Evolutionary conservation across 768 basidiomycete genomes (phyloP).

Genomic region (Xerocomus spinulosus): DNA sequence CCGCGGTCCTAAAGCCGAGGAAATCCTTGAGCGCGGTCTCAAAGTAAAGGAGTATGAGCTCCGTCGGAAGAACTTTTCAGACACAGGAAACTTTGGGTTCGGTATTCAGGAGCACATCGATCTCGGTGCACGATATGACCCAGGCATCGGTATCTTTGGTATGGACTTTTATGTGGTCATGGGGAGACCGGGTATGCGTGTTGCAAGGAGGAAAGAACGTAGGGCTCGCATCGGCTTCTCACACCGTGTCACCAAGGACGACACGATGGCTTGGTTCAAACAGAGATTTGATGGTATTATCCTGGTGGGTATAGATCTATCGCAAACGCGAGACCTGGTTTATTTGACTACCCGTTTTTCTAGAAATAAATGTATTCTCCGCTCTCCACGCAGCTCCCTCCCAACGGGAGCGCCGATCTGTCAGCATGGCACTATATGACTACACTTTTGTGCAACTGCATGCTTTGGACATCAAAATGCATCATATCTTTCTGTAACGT

Average conservation of each 20-base stretch:
- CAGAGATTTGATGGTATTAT: constrained; percentile 98
- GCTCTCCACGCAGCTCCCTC: constrained; percentile 1
- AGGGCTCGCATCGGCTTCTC: constrained; percentile 80
- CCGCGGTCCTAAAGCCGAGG: constrained; percentile 98
- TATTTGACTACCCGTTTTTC: not conserved
- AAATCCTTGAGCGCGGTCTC: constrained; percentile 97
- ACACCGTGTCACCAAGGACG: constrained; percentile 93
- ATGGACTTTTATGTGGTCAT: constrained; percentile 99
- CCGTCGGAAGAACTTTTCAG: constrained; percentile 94
- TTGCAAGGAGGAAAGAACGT: constrained; percentile 87
- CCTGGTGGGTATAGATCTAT: constrained; percentile 52
- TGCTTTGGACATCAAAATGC: constrained; percentile 23
- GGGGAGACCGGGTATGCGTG: constrained; percentile 91
- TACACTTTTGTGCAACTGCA: constrained; percentile 22
- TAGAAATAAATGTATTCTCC: constrained; percentile 25
- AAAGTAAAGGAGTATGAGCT: constrained; percentile 99
- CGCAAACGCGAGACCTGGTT: not conserved
- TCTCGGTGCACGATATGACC: constrained; percentile 97
- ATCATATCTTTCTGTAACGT: not conserved
- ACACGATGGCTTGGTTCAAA: constrained; percentile 99
- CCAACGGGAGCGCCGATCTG: constrained; percentile 6
- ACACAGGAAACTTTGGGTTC: constrained; percentile 99
- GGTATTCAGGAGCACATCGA: constrained; percentile 99
- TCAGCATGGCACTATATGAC: constrained; percentile 27
- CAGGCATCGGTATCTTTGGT: constrained; percentile 97